Base-by-base conservation (phyloP, 192 early-diverging fungal genomes). In the Podochytrium sp. region DNA sequence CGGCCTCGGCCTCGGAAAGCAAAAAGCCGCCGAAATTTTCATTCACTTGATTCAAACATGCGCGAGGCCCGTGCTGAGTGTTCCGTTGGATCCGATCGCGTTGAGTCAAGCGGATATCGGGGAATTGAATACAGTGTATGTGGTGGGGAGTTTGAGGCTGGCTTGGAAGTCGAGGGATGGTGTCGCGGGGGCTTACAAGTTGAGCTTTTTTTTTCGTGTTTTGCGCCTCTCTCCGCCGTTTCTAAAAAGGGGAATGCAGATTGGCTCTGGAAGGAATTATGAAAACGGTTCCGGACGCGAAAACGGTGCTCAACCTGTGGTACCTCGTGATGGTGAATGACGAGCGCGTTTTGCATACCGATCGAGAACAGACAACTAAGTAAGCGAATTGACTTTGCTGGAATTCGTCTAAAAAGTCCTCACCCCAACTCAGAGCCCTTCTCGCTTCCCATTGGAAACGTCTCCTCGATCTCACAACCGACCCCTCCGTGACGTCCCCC, bases 51-150 rank as follows among this genome's bases (percentile, higher is more conserved):
- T 71, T 7, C 4, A 12, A 27, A 40, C 6, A 16, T 68, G 66
- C 43, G 23, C 32, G 14, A 10, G 69, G 53, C 69, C 69, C 25
- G 6, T 12, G n/a, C 16, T 59, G 14, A 40, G 20, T 5, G 35
- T 71, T 10, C 69, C 69, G 29, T 60, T 71, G 56, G 69, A 71
- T 60, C 29, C 39, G 16, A 30, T 71, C 10, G 18, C 69, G 4
- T 18, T 59, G 7, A 29, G 20, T 5, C 50, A 57, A 29, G 56
- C 16, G 6, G 55, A 60, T 43, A 16, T 71, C 18, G 69, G 69
- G 23, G 69, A 71, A 29, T 29, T 51, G 32, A 33, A 71, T 47
- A 34, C 35, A 43, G 69, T 60, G 23, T 56, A 71, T 49, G 10
- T 71, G 14, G 30, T 51, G 25, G 69, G 69, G 56, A 38, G 25